These are phyloP conservation scores for Passiflora organensis DNA, from an alignment of 345 rosid species.

Conservation along the genomic window DNA sequence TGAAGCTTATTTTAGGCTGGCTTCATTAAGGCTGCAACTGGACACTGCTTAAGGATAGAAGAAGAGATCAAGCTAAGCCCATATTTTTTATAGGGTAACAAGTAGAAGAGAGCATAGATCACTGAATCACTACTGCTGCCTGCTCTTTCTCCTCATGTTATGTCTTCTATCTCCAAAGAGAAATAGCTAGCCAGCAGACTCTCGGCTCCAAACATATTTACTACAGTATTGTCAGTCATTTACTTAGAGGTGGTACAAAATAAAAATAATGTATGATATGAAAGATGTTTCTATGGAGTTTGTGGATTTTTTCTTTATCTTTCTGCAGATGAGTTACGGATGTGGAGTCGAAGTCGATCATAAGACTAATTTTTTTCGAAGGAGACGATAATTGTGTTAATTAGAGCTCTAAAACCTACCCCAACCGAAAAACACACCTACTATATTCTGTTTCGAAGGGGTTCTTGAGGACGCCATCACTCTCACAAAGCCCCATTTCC, in stretches of 20 bases:
- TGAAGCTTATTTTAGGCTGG: slow-evolving; percentile 48
- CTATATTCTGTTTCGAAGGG: slow-evolving; percentile 23
- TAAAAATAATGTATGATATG: slow-evolving; percentile 23
- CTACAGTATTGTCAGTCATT: slow-evolving; percentile 9
- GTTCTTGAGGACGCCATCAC: neutral
- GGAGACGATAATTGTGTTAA: neutral
- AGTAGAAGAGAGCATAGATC: slow-evolving; percentile 12
- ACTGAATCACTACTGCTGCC: no score
- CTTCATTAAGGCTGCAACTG: slow-evolving; percentile 27
- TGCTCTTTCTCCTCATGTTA: slow-evolving; percentile 12
- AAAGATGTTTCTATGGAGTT: slow-evolving; percentile 29
- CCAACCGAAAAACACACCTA: slow-evolving; percentile 22
- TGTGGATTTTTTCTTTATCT: no score
- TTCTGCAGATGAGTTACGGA: neutral
- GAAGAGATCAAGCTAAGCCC: slow-evolving; percentile 21
- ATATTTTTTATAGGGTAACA: slow-evolving; percentile 14
- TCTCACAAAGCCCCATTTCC: slow-evolving; percentile 9
- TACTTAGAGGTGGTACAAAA: slow-evolving; percentile 18
- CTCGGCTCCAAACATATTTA: slow-evolving; percentile 10
- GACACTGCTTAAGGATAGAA: slow-evolving; percentile 6
- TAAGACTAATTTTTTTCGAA: no score
- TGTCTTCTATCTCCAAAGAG: slow-evolving; percentile 6
- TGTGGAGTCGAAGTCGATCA: slow-evolving; percentile 7
- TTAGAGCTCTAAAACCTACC: slow-evolving; percentile 19
- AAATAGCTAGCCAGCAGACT: slow-evolving; percentile 3